Percentiles rank a stretch among this genome's conserved stretches.
phyloP scores from a whole-genome alignment of 2,329 filamentous ascomycete species.

The Aspergillus pseudoglaucus region DNA sequence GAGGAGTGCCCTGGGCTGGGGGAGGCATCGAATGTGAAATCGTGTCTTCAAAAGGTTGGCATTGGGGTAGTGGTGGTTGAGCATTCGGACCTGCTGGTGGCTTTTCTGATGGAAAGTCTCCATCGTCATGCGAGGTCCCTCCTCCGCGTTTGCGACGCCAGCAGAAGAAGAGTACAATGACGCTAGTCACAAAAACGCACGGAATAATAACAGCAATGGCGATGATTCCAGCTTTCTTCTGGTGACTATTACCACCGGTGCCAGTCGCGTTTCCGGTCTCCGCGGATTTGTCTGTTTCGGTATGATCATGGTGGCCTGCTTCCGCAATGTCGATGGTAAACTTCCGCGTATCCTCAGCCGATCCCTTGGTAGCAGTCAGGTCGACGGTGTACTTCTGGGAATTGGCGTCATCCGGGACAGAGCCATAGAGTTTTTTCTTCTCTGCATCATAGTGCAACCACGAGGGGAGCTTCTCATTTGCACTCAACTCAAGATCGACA shows the following conservation, averaged over 20 bases:
- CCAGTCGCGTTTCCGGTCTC: constrained; percentile 8
- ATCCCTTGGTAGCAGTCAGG: constrained; percentile 38
- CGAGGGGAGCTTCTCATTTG: constrained; percentile 33
- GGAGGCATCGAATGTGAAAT: constrained; percentile 16
- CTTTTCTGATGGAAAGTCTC: constrained; percentile 17
- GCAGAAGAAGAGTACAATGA: constrained; percentile 27
- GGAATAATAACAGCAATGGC: constrained; percentile 32
- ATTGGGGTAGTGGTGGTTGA: constrained; percentile 13
- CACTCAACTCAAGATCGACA: constrained; percentile 38
- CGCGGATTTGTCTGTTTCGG: constrained; percentile 12
- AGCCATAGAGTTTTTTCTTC: constrained; percentile 42
- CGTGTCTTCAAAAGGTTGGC: constrained; percentile 19
- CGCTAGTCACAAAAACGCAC: constrained; percentile 21
- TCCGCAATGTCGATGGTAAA: constrained; percentile 37
- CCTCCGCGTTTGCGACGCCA: constrained; percentile 25
- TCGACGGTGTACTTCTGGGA: constrained; percentile 37
- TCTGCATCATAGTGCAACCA: constrained; percentile 47
- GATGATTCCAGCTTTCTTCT: constrained; percentile 32
- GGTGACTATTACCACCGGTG: constrained; percentile 9
- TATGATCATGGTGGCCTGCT: constrained; percentile 7
- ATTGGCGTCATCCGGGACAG: constrained; percentile 38
- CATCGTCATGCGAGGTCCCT: constrained; percentile 17
- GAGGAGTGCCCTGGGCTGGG: constrained; percentile 17
- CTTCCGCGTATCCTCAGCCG: constrained; percentile 34
- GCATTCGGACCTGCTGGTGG: constrained; percentile 10